Evolutionary conservation across 768 basidiomycete genomes (phyloP).

Genomic region (Phlebiopsis gigantea): DNA sequence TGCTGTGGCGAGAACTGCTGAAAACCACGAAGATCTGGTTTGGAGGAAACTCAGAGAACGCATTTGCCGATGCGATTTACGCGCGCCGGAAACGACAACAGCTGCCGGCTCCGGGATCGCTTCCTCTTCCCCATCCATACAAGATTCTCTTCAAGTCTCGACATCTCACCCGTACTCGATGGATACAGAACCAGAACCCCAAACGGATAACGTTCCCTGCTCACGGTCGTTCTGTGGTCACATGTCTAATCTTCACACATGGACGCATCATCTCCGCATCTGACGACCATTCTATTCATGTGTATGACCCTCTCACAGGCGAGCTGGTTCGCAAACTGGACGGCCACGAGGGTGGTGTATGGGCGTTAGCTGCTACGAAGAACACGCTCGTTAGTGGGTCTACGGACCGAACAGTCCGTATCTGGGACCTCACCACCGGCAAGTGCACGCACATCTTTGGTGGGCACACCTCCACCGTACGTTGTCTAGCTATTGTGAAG

Average conservation of each 20-base stretch:
- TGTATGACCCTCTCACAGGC: slow-evolving; percentile 87
- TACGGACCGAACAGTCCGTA: slow-evolving; percentile 88
- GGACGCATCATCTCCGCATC: slow-evolving; percentile 96
- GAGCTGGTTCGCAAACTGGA: slow-evolving; percentile 66
- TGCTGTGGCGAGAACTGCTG: slow-evolving; percentile 85
- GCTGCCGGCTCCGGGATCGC: slow-evolving; percentile 37
- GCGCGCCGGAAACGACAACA: slow-evolving; percentile 47
- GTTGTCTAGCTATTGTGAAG: slow-evolving; percentile 93
- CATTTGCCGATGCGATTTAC: slow-evolving; percentile 69
- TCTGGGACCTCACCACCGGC: slow-evolving; percentile 81
- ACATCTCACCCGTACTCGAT: slow-evolving; percentile 71
- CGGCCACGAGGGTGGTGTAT: slow-evolving; percentile 94
- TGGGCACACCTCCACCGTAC: slow-evolving; percentile 94
- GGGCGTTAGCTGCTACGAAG: slow-evolving; percentile 90
- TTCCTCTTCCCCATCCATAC: slow-evolving; percentile 79
- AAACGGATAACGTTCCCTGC: slow-evolving; percentile 82
- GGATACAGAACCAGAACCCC: slow-evolving; percentile 69
- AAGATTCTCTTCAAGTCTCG: slow-evolving; percentile 93
- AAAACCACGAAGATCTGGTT: slow-evolving; percentile 85
- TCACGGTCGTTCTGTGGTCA: slow-evolving; percentile 88
- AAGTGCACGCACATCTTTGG: slow-evolving; percentile 90
- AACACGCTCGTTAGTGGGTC: slow-evolving; percentile 87
- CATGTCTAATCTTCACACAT: slow-evolving; percentile 90
- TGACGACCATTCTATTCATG: slow-evolving; percentile 94
- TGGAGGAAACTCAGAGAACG: slow-evolving; percentile 77